phyloP scores from a whole-genome alignment of 139 green algal species.

The Chlorella sp. region DNA sequence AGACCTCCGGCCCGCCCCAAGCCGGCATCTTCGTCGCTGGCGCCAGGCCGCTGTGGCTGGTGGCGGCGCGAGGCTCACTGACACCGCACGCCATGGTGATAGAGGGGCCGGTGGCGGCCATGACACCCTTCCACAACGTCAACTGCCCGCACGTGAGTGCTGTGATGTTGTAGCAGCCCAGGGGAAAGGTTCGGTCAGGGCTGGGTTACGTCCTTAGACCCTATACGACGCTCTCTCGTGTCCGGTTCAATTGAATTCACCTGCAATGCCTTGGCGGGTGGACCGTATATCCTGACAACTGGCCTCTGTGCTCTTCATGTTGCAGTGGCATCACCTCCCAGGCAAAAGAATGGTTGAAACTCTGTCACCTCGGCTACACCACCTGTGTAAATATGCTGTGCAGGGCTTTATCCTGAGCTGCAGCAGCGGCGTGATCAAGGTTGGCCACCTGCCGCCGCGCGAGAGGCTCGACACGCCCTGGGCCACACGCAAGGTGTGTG shows the following conservation, averaged over 20 bases:
- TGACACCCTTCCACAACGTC: constrained; percentile 87
- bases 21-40: constrained; percentile 60
- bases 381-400: too few species aligned
- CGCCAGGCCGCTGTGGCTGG: constrained; percentile 59
- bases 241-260: background rate
- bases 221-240: background rate
- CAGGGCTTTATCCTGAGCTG: constrained; percentile 64
- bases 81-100: constrained; percentile 46
- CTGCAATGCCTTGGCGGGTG: background rate
- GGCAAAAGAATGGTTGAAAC: background rate
- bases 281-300: background rate
- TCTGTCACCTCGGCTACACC: too few species aligned
- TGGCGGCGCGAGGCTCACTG: constrained; percentile 52
- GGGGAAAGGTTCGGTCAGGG: too few species aligned
- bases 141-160: constrained; percentile 61
- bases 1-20: background rate
- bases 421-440: constrained; percentile 43
- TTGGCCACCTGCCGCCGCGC: constrained; percentile 69
- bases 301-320: too few species aligned
- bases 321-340: too few species aligned
- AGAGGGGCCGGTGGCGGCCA: constrained; percentile 34
- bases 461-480: constrained; percentile 68
- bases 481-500: constrained; percentile 47
- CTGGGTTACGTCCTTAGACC: background rate
- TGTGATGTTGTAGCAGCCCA: too few species aligned